Evolutionary conservation across 2,329 filamentous ascomycete species (phyloP), one percentile per base, ranked within the genome.

Genomic region (Nannizzia gypsea): DNA sequence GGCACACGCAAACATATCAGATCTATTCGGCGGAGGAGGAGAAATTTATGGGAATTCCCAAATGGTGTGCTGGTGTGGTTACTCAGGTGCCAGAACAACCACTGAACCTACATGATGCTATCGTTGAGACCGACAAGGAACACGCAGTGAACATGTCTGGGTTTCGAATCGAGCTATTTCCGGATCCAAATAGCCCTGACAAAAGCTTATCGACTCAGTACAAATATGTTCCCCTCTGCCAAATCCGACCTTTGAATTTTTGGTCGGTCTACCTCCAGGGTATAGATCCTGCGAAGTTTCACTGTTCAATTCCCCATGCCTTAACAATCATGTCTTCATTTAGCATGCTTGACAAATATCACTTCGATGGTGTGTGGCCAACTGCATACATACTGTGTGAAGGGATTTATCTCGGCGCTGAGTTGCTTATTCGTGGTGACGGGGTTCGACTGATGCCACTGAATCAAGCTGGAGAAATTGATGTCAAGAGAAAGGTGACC

Each of bases 11-110:
- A 2, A 58, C 63, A 15, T 66, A 72, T 54, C 69, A 73, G 57
- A 67, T 73, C 1, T 76, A 73, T 55, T 71, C 73, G 8, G 60
- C 64, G 1, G 60, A 67, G 9, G 65, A 70, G n/a, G 61, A 68
- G 22, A 64, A 62, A 24, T 77, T 71, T 63, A 62, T 65, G 2
- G 73, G 71, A 0, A 64, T 66, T 17, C 79, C 81, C 0, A 60
- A 68, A 5, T 85, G 83, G 83, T 77, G 81, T 64, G 82, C 79
- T 0, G 83, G 82, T 1, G 72, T 83, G 0, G 71, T 85, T 9
- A 77, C 78, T 0, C 78, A 84, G 65, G 69, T 74, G 3, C 77
- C 82, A 0, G 69, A 73, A 1, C 76, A 79, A 24, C 66, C 74
- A 0, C 65, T 69, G 1, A 67, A 70, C 6, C 70, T 77, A 15